Evolutionary conservation across 1,284 basidiomycete genomes (phyloP), one percentile per base, ranked within the genome.

Genomic region (Meira miltonrushii): DNA sequence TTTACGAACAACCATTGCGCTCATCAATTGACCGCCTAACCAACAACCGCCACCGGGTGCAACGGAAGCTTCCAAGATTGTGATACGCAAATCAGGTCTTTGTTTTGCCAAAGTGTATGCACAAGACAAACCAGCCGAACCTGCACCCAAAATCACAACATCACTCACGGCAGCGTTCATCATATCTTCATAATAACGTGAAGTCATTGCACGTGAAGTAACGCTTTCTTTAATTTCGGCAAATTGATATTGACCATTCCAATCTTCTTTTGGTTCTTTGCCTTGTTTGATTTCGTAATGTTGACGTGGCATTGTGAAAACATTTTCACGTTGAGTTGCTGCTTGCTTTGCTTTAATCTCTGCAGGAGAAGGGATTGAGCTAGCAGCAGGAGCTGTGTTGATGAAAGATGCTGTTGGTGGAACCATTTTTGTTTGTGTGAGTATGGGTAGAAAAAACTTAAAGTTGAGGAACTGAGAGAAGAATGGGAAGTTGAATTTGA

Each of bases 1-100:
- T 80, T 90, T 90, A 62, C 88, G 85, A 57, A 90, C 85, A 50
- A 90, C 88, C 88, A 90, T 90, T 0, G 88, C 85, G 1, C 85
- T 85, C 88, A 90, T 89, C 54, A 90, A 81, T 79, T 91, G 88
- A 1, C 88, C 89, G 39, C 88, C 87, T 49, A 88, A 61, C 72
- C 72, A 75, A 3, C 71, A 71, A 19, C 73, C 73, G 15, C 73
- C 73, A 51, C 88, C 87, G n/a, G 89, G 89, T 1, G 88, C 86
- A 23, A 90, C 89, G 65, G 84, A 85, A 10, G 89, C 88, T 79
- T 91, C 89, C 66, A 90, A 80, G 73, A 91, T 88, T 23, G 89
- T 89, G 69, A 90, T 82, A 67, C 86, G 87, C 59, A 89, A 79
- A 80, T 90, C 87, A 12, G 89, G 88, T 12, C 87, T 84, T 13